Conservation (phyloP, 1,284 basidiomycete species). For the Kwoniella shivajii region DNA sequence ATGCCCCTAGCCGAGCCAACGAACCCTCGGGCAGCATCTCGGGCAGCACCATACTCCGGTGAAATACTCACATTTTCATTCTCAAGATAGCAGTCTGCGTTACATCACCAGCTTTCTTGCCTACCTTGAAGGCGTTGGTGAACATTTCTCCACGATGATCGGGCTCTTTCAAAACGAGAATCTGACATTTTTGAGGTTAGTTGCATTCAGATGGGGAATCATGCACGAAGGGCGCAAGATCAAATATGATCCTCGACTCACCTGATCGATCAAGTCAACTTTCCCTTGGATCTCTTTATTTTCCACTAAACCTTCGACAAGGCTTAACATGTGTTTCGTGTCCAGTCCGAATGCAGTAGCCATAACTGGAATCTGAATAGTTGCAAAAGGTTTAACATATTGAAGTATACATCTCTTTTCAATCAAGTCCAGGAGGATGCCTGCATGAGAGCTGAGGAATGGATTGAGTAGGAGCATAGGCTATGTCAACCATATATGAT, state of each 20-base stretch:
- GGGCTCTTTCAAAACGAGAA: conserved; percentile 27
- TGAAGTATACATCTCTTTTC: conserved; percentile 41
- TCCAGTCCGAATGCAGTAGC: conserved; percentile 34
- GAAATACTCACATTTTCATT: conserved; percentile 48
- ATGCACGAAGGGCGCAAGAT: too few relatives aligned
- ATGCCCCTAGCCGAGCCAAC: too few relatives aligned
- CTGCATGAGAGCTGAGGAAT: conserved; percentile 26
- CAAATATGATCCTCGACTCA: too few relatives aligned
- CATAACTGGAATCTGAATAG: conserved; percentile 41
- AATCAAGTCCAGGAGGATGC: conserved; percentile 29
- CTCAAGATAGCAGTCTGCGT: conserved; percentile 33
- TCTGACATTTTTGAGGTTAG: too few relatives aligned
- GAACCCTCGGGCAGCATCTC: too few relatives aligned
- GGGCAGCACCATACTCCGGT: too few relatives aligned
- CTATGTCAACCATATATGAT: neutral
- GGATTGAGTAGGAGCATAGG: conserved; percentile 23
- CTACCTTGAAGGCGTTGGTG: conserved; percentile 24
- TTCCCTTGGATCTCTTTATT: conserved; percentile 32
- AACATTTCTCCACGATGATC: conserved; percentile 38
- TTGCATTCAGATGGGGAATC: too few relatives aligned
- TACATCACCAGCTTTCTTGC: conserved; percentile 22
- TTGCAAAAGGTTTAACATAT: conserved; percentile 45
- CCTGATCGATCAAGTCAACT: conserved; percentile 47
- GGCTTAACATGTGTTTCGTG: conserved; percentile 25
- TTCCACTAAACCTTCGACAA: conserved; percentile 37